These are phyloP conservation scores for Solanum pimpinellifolium DNA, from an alignment of 257 asterid species.

Conservation along the genomic window DNA sequence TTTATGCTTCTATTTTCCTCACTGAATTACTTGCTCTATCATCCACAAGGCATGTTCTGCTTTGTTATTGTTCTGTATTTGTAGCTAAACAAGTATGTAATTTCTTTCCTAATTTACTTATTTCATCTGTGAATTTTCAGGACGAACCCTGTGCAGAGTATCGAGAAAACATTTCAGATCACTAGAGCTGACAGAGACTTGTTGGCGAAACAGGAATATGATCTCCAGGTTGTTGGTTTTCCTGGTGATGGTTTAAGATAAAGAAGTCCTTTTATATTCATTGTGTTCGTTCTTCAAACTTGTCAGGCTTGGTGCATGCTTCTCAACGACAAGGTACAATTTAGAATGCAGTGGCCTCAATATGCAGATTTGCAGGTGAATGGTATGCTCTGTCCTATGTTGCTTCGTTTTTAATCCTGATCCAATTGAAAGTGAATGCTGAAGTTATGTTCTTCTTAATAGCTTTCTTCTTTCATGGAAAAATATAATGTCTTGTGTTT, in stretches of 20 bases:
- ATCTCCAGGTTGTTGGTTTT: constrained; percentile 68
- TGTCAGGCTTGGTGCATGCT: constrained; percentile 95
- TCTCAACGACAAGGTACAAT: constrained; percentile 84
- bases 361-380: constrained; percentile 87
- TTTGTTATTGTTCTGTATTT: background rate
- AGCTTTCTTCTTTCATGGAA: background rate
- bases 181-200: constrained; percentile 74
- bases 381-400: constrained; percentile 38
- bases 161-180: constrained; percentile 83
- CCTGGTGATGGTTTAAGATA: constrained; percentile 1
- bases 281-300: background rate
- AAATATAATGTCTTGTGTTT: background rate
- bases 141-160: constrained; percentile 70
- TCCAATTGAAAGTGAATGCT: background rate
- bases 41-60: background rate
- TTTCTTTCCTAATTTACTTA: background rate
- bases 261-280: background rate
- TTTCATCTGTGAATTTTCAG: constrained; percentile 25
- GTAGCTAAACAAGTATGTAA: background rate
- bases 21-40: background rate
- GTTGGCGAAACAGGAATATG: constrained; percentile 69
- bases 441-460: background rate
- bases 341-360: constrained; percentile 98
- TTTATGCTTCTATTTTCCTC: background rate
- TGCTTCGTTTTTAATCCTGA: background rate